Evolutionary conservation across 371 early-diverging fungal species (phyloP).

Genomic region (Rhizopus arrhizus): DNA sequence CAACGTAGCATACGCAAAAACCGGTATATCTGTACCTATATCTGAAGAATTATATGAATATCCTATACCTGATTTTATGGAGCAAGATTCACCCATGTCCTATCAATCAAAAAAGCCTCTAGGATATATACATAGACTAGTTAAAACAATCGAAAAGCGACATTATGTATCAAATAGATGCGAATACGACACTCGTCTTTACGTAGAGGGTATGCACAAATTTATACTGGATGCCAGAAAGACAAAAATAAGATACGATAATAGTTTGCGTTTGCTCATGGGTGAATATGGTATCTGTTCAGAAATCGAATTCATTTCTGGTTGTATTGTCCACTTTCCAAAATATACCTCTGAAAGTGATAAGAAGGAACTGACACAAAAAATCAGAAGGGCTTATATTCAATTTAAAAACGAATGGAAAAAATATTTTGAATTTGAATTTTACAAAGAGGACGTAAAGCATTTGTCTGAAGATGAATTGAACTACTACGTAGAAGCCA

Average conservation of each 20-base stretch:
- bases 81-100: conserved; percentile 37
- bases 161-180: conserved; percentile 4
- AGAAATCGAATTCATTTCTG: conserved; percentile 50
- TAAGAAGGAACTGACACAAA: conserved; percentile 3
- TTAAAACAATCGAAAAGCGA: conserved; percentile 6
- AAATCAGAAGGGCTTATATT: conserved; percentile 31
- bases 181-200: conserved; percentile 45
- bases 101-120: conserved; percentile 57
- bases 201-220: conserved; percentile 50
- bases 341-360: conserved; percentile 18
- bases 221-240: conserved; percentile 55
- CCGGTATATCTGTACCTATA: conserved; percentile 35
- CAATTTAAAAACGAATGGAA: conserved; percentile 45
- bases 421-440: conserved; percentile 41
- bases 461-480: background rate
- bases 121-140: conserved; percentile 55
- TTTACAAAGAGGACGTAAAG: conserved; percentile 13
- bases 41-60: conserved; percentile 36
- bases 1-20: conserved; percentile 26
- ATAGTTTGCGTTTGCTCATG: conserved; percentile 54
- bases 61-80: conserved; percentile 74
- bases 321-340: conserved; percentile 32
- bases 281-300: conserved; percentile 60
- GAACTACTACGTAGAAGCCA: conserved; percentile 24
- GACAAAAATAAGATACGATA: conserved; percentile 52